These are phyloP conservation scores for Pachyrhizus erosus DNA, from an alignment of 306 rosid genomes.

Conservation along the genomic window DNA sequence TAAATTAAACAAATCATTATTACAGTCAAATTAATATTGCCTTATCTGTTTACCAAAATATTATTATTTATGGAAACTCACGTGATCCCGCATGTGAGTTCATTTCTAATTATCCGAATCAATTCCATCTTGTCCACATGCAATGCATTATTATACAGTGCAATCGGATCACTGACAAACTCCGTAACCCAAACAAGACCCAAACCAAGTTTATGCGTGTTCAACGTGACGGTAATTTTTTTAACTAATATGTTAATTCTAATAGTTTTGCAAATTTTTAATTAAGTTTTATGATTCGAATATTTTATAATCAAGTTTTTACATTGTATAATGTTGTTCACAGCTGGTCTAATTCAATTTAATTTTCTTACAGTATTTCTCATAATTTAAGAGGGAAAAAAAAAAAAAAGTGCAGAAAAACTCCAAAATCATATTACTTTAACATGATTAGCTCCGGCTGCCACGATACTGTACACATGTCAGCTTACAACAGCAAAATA, in stretches of 20 bases:
- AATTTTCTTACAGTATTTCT: not conserved
- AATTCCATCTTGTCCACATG: not conserved
- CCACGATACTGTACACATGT: not conserved
- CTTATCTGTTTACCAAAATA: not conserved
- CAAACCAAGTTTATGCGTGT: not conserved
- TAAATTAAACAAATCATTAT: not conserved
- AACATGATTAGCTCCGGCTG: not conserved
- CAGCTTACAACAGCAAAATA: not conserved
- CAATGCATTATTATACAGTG: constrained; percentile 1
- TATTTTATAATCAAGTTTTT: no score
- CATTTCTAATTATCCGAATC: not conserved
- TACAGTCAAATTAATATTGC: not conserved
- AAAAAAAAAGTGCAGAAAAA: not conserved
- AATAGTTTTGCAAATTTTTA: not conserved
- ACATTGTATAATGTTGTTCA: not conserved
- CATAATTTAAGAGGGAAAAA: not conserved
- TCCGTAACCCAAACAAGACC: not conserved
- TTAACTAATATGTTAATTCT: not conserved
- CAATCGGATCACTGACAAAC: not conserved
- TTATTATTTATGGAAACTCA: not conserved
- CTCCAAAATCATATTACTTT: not conserved
- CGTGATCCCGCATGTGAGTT: constrained; percentile 2
- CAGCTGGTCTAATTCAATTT: not conserved
- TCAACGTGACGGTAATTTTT: not conserved
- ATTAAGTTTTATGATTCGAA: no score